Evolutionary conservation across 164 flowering plant species (phyloP).

Genomic region (Nymphaea thermarum): DNA sequence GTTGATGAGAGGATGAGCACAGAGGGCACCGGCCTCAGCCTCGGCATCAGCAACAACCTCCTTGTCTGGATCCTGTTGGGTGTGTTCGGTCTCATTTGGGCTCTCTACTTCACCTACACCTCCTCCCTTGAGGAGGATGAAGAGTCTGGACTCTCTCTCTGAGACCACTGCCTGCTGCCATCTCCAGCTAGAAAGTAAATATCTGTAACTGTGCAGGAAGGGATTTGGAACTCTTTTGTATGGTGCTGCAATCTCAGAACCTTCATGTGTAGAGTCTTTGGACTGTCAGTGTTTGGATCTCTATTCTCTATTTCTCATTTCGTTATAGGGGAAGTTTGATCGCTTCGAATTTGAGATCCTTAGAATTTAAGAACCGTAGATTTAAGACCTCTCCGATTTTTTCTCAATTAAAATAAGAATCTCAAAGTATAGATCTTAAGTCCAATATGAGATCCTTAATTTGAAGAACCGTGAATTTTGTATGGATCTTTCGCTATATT

Average conservation of each 20-base stretch:
- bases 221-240: not conserved
- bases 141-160: conserved; percentile 81
- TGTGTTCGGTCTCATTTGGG: conserved; percentile 80
- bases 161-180: not conserved
- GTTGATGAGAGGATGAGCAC: conserved; percentile 95
- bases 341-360: no score
- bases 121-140: conserved; percentile 86
- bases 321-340: no score
- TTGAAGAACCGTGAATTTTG: no score
- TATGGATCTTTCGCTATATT: no score
- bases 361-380: no score
- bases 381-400: no score
- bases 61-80: conserved; percentile 94
- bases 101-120: conserved; percentile 54
- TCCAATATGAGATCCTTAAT: no score
- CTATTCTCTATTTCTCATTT: not conserved
- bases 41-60: conserved; percentile 86
- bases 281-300: not conserved
- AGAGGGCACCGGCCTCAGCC: conserved; percentile 89
- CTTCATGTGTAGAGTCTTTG: not conserved
- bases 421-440: no score
- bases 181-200: conserved; percentile 6
- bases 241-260: not conserved
- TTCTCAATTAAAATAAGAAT: no score
- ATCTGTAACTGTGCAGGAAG: not conserved